Conservation (phyloP, 1,139 yeast genomes). For the Pneumocystis oryctolagi region DNA sequence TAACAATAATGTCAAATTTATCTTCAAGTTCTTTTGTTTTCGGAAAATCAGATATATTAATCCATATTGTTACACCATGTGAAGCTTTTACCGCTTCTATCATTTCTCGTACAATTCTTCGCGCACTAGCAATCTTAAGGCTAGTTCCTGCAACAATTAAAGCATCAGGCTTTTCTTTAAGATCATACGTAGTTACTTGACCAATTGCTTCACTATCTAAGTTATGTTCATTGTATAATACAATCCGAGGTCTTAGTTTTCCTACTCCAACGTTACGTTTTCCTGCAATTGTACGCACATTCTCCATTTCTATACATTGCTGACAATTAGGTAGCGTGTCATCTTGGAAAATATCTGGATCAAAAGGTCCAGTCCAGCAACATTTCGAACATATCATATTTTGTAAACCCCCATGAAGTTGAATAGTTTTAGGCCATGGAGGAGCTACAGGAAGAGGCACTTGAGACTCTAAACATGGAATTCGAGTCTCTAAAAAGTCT, state of each 20-base stretch:
- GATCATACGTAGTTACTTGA: conserved; percentile 41
- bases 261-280: conserved; percentile 53
- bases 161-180: conserved; percentile 43
- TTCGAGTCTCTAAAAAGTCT: conserved; percentile 44
- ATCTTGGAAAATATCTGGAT: conserved; percentile 31
- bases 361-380: conserved; percentile 47
- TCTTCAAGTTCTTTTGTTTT: conserved; percentile 4
- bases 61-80: conserved; percentile 46
- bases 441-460: conserved; percentile 13
- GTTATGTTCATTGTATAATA: conserved; percentile 65
- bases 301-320: conserved; percentile 31
- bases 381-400: conserved; percentile 61
- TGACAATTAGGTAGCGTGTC: conserved; percentile 56
- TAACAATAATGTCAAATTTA: conserved; percentile 10
- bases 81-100: conserved; percentile 44
- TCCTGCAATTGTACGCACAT: conserved; percentile 41
- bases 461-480: conserved; percentile 17
- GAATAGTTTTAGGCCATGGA: conserved; percentile 50
- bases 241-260: conserved; percentile 55
- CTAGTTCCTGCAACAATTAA: conserved; percentile 65
- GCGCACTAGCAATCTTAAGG: conserved; percentile 58
- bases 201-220: conserved; percentile 57
- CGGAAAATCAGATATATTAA: conserved; percentile 30
- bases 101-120: conserved; percentile 44
- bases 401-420: conserved; percentile 79